phyloP scores from a whole-genome alignment of 2,329 filamentous ascomycete species.

The Ceratocystis huliohia region DNA sequence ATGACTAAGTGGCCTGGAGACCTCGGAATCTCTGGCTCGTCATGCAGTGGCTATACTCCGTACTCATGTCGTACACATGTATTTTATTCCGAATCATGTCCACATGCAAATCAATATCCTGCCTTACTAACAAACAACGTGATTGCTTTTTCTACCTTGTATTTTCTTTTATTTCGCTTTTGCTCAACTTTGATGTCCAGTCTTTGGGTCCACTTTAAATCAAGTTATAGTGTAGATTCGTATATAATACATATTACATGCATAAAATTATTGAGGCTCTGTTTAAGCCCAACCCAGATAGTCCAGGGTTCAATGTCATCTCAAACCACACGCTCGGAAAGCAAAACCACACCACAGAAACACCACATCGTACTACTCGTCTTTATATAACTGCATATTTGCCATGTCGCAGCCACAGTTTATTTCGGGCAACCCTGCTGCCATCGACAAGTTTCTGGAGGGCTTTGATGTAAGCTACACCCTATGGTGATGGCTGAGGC shows the following conservation, averaged over 20 bases:
- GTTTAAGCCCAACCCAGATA: neutral
- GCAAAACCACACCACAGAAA: neutral
- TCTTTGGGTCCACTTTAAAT: neutral
- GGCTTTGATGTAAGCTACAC: constrained; percentile 67
- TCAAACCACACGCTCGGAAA: neutral
- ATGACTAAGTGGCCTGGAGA: too few species aligned
- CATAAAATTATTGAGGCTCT: neutral
- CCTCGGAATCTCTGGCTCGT: too few species aligned
- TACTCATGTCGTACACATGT: too few species aligned
- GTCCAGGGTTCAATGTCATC: neutral
- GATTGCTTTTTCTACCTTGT: neutral
- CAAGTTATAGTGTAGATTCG: neutral
- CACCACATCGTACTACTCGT: neutral
- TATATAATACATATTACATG: neutral
- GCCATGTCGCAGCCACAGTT: constrained; percentile 40
- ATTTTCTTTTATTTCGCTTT: neutral
- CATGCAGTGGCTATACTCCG: too few species aligned
- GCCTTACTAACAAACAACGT: neutral
- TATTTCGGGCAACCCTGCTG: constrained; percentile 65
- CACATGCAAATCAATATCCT: neutral
- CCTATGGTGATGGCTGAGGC: neutral
- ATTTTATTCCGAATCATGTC: neutral
- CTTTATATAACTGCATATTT: neutral
- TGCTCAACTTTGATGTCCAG: neutral
- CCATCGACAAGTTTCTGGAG: constrained; percentile 72